Conservation (phyloP, 352 stramenopile genomes). For the Pythium sp. region DNA sequence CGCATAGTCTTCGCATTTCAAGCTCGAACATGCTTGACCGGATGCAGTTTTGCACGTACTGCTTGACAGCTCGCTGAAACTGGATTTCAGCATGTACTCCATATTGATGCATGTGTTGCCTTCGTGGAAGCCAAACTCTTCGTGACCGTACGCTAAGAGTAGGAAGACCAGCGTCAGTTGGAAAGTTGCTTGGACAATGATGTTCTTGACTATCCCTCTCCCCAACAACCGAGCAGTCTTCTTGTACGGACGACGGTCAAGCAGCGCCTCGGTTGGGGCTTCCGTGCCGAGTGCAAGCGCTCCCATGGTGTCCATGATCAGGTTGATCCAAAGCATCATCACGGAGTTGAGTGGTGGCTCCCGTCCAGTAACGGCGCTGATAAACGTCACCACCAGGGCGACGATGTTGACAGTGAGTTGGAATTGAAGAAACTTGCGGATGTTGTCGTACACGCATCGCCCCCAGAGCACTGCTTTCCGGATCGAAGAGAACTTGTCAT, state of each 20-base stretch:
- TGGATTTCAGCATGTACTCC: conserved; percentile 48
- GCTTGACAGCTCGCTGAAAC: conserved; percentile 33
- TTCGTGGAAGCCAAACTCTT: conserved; percentile 56
- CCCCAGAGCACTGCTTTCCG: conserved; percentile 76
- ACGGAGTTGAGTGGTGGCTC: conserved; percentile 81
- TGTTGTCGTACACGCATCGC: conserved; percentile 83
- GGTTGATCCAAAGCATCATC: conserved; percentile 89
- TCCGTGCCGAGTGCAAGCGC: conserved; percentile 72
- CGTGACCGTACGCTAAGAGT: conserved; percentile 50
- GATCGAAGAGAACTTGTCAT: conserved; percentile 86
- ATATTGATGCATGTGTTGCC: conserved; percentile 50
- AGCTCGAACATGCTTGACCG: conserved; percentile 41
- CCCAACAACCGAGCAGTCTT: conserved; percentile 58
- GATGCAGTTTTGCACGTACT: conserved; percentile 48
- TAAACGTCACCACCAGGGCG: conserved; percentile 70
- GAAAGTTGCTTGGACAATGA: conserved; percentile 61
- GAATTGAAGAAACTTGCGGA: conserved; percentile 84
- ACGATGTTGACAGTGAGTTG: conserved; percentile 86
- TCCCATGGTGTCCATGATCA: conserved; percentile 87
- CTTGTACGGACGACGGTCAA: conserved; percentile 72
- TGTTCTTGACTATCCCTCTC: conserved; percentile 75
- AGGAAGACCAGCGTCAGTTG: conserved; percentile 88
- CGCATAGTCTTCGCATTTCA: conserved; percentile 64
- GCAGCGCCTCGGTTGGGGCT: conserved; percentile 52
- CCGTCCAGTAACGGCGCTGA: conserved; percentile 80